phyloP scores from a whole-genome alignment of 169 alveolate species.

The Cryptosporidium andersoni region DNA sequence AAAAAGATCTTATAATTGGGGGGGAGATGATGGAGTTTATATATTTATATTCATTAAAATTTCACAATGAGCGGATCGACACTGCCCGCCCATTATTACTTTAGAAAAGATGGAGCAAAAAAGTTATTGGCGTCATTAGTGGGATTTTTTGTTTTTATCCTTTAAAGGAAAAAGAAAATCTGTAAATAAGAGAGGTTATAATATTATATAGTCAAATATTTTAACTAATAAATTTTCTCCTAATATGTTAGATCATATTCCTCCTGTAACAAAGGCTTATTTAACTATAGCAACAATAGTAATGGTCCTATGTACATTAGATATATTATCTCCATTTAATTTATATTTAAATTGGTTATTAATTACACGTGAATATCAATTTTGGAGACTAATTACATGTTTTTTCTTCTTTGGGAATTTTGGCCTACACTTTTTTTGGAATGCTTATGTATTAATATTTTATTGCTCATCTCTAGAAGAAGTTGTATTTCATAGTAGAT shows the following conservation, averaged over 20 bases:
- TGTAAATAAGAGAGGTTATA: background rate
- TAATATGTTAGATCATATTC: conserved; percentile 72
- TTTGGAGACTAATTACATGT: conserved; percentile 90
- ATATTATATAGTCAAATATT: background rate
- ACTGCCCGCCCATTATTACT: no score
- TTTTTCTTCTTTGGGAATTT: conserved; percentile 90
- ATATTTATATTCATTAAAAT: no score
- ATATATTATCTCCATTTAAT: conserved; percentile 83
- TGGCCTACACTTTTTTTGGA: conserved; percentile 90
- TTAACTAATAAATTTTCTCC: conserved; percentile 28
- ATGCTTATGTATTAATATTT: conserved; percentile 86
- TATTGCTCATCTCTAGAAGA: conserved; percentile 77
- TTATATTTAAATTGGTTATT: conserved; percentile 84
- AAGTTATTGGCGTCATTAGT: no score
- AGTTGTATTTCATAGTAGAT: conserved; percentile 76
- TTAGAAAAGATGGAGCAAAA: no score
- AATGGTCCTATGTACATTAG: conserved; percentile 84
- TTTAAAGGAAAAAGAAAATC: background rate
- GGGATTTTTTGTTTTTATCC: background rate
- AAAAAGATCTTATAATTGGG: no score
- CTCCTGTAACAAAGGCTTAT: conserved; percentile 83
- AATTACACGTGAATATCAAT: conserved; percentile 79
- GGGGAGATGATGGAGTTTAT: no score
- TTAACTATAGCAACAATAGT: conserved; percentile 80
- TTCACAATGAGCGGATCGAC: no score